Conservation (phyloP, 169 alveolate genomes). For the Plasmodium chabaudi region DNA sequence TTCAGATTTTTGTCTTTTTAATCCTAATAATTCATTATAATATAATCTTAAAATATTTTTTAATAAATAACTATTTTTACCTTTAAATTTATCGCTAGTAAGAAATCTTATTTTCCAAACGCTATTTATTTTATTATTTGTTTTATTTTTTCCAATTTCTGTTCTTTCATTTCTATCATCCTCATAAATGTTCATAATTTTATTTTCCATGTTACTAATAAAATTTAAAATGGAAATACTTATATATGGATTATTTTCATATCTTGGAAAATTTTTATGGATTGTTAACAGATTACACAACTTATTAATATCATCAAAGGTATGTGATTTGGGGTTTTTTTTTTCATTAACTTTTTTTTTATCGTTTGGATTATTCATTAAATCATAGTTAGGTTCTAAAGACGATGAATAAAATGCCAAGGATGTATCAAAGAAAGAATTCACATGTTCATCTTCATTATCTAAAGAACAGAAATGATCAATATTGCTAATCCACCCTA, state of each 20-base stretch:
- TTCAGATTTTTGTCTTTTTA: conserved; percentile 23
- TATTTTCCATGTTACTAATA: conserved; percentile 44
- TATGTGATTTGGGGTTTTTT: neutral
- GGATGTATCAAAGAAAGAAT: conserved; percentile 25
- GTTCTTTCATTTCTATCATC: neutral
- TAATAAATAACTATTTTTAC: conserved; percentile 51
- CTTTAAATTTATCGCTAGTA: conserved; percentile 44
- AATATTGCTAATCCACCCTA: neutral
- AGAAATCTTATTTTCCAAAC: conserved; percentile 70
- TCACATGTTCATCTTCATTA: conserved; percentile 5
- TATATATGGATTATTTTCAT: conserved; percentile 23
- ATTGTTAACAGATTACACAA: conserved; percentile 22
- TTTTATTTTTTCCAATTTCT: neutral
- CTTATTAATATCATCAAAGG: conserved; percentile 50
- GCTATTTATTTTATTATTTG: neutral
- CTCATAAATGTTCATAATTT: conserved; percentile 6
- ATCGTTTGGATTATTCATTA: conserved; percentile 10
- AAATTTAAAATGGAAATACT: conserved; percentile 50
- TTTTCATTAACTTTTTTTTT: neutral
- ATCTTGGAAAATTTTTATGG: conserved; percentile 34
- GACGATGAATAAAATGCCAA: conserved; percentile 12
- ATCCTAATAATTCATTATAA: conserved; percentile 38
- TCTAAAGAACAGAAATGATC: neutral
- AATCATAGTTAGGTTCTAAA: neutral
- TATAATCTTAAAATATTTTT: conserved; percentile 45